These are phyloP conservation scores for Cladophialophora psammophila DNA, from an alignment of 2,329 filamentous ascomycete genomes.

Conservation along the genomic window DNA sequence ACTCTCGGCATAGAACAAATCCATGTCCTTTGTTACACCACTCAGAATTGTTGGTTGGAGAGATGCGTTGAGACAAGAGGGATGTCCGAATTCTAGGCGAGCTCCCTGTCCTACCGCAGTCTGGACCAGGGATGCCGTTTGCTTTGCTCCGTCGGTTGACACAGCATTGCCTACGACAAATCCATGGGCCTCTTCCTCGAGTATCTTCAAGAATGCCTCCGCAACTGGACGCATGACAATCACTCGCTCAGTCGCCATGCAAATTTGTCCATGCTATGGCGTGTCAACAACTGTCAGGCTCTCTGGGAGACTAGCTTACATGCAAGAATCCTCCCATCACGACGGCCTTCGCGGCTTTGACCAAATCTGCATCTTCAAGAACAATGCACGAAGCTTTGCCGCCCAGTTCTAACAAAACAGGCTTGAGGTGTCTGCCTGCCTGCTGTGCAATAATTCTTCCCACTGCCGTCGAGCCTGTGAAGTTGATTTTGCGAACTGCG, in stretches of 20 bases:
- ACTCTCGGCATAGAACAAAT: slow-evolving; percentile 63
- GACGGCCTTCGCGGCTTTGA: slow-evolving; percentile 48
- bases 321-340: slow-evolving; percentile 34
- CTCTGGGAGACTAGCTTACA: slow-evolving; percentile 22
- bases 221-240: slow-evolving; percentile 16
- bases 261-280: slow-evolving; percentile 34
- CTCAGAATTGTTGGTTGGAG: slow-evolving; percentile 66
- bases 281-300: neutral
- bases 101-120: slow-evolving; percentile 67
- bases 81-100: slow-evolving; percentile 54
- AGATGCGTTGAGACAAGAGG: neutral
- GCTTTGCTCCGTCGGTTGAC: slow-evolving; percentile 42
- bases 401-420: slow-evolving; percentile 85
- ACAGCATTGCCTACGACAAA: slow-evolving; percentile 2
- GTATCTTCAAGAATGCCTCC: neutral
- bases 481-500: slow-evolving; percentile 78
- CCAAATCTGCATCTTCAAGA: slow-evolving; percentile 79
- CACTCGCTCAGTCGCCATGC: slow-evolving; percentile 51
- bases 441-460: slow-evolving; percentile 82
- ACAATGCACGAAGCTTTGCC: slow-evolving; percentile 95
- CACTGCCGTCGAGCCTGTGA: slow-evolving; percentile 87
- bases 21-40: slow-evolving; percentile 64
- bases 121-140: slow-evolving; percentile 58
- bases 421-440: slow-evolving; percentile 79
- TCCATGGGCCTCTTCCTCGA: neutral